Evolutionary conservation across 2,329 filamentous ascomycete species (phyloP), one percentile per base, ranked within the genome.

Genomic region (Sordariomycetes sp.): DNA sequence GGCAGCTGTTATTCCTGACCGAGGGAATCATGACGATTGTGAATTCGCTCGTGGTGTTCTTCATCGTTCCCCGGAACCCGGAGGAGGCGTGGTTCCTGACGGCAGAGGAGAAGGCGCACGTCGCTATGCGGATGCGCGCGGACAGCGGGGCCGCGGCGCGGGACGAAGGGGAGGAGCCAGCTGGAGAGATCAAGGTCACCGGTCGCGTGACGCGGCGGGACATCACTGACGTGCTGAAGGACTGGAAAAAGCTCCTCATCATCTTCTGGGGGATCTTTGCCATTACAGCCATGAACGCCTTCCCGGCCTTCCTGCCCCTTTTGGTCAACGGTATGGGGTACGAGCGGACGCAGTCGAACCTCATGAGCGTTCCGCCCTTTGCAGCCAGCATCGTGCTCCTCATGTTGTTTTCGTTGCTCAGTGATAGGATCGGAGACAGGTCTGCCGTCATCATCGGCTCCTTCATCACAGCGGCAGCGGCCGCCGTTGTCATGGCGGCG

Each of bases 331-430:
- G 69, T 35, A 74, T 81, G 65, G 77, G 78, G 2, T 81, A 78
- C 62, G 65, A 69, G 42, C 71, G 70, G n/a, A 67, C 80, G 22
- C 68, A 76, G 61, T 73, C 75, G 12, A 77, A 82, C 58, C 74
- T 77, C 39, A 67, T 82, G 36, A 81, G 77, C 3, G 76, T 82
- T 1, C 79, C 79, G 0, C 76, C 81, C n/a, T 82, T 79, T 61
- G 64, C 79, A 15, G 73, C 74, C 59, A 77, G 75, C 2, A 76
- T 72, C 1, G 59, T 74, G 7, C 63, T 66, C 28, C 81, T 76
- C 61, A 65, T 81, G 6, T 59, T 62, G 0, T 61, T 76, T 1
- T 74, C 77, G 1, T 74, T 65, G 50, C 59, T 73, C n/a, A 77
- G 76, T 0, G 79, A 81, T 63, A 67, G 68, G 10, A 64, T 69